phyloP scores from a whole-genome alignment of 2,329 filamentous ascomycete genomes.

The Fusarium illudens region DNA sequence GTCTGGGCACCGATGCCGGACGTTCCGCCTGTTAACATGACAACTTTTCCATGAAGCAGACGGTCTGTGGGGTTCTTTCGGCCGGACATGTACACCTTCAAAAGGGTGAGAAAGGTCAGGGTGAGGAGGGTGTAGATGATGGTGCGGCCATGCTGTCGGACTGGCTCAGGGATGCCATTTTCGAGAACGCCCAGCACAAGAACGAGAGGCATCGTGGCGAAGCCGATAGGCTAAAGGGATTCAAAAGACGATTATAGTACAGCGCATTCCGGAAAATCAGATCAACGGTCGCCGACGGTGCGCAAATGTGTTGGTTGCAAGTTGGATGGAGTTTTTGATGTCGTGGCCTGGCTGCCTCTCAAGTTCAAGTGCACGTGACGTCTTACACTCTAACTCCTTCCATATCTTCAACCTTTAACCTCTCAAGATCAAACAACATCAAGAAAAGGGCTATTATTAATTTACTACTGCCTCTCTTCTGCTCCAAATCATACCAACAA shows the following conservation, averaged over 20 bases:
- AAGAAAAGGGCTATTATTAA: constrained; percentile 19
- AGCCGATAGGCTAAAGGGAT: background rate
- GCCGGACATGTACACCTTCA: constrained; percentile 82
- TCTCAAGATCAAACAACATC: background rate
- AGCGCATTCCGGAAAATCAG: constrained; percentile 27
- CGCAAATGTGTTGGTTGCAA: background rate
- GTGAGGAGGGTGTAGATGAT: constrained; percentile 52
- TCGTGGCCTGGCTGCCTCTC: constrained; percentile 26
- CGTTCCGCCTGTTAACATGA: constrained; percentile 94
- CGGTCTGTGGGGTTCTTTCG: constrained; percentile 78
- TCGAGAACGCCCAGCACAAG: constrained; percentile 57
- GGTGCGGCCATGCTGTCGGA: constrained; percentile 55
- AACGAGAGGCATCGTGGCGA: constrained; percentile 59
- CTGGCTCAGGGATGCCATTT: constrained; percentile 60
- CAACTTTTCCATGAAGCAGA: constrained; percentile 90
- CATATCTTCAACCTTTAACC: background rate
- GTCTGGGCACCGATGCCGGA: constrained; percentile 87
- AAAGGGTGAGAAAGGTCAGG: constrained; percentile 51
- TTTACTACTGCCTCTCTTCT: background rate
- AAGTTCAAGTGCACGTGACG: constrained; percentile 29
- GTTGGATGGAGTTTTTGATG: constrained; percentile 14
- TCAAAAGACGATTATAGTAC: background rate
- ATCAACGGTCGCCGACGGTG: background rate
- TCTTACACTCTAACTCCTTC: background rate
- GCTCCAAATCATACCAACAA: background rate